Base-by-base conservation (phyloP, 106 monocot genomes). In the Platanthera guangdongensis region DNA sequence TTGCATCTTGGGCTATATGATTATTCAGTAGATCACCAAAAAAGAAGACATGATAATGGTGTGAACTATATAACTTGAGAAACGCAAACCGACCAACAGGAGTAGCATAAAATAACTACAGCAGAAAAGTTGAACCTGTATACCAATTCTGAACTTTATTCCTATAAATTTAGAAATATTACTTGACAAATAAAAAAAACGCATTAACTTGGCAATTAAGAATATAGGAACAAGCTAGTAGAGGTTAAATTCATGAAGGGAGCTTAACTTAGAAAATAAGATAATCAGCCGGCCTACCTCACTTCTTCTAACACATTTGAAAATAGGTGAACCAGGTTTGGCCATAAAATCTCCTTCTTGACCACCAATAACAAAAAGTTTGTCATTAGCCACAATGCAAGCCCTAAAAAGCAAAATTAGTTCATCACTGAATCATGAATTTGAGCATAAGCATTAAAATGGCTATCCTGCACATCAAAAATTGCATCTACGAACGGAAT, bases 271-370 rank as follows among this genome's bases (percentile, higher is more conserved):
- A 68, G 11, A 7, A 63, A 46, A 30, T 10, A 22, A 30, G 50
- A 52, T 59, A 65, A 57, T 68, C 9, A 49, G 19, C 50, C 25
- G 16, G 21, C 30, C 68, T 87, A 95, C 95, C 90, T 95, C 95
- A 82, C 75, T 73, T 78, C 93, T 86, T 77, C 93, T 75, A 75
- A 84, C 82, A 84, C 95, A 95, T 73, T 93, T 93, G 83, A 95
- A 95, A 68, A 93, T 93, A 74, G 93, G 93, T 28, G 95, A 95
- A 81, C 95, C 93, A 53, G 93, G 95, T 78, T 93, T 95, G 28
- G 95, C 88, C 87, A 90, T 85, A 77, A 93, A 95, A 88, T 95
- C 95, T 50, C 93, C 95, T 75, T 95, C 95, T 93, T 95, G 95
- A 76, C 95, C 95, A 60, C 93, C 95, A 84, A 95, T 95, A 55